Evolutionary conservation across 78 protist genomes (phyloP).

Genomic region (Goniomonas avonlea): DNA sequence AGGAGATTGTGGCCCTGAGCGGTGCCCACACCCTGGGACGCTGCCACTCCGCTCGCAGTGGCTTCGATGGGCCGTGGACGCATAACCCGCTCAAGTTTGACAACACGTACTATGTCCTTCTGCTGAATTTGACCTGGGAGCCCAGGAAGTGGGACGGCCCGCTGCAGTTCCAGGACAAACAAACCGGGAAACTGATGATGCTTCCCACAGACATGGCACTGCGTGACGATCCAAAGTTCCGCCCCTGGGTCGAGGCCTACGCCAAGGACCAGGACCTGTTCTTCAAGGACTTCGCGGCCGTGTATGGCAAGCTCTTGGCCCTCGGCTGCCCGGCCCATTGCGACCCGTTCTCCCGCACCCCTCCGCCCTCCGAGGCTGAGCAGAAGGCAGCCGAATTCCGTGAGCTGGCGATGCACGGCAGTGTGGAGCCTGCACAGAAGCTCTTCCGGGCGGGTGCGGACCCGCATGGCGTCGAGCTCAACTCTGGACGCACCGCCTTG

Average conservation of each 20-base stretch:
- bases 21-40: slow-evolving; percentile 66
- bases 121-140: not conserved
- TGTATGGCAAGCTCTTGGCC: slow-evolving; percentile 39
- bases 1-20: slow-evolving; percentile 48
- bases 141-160: slow-evolving; percentile 16
- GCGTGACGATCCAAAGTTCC: slow-evolving; percentile 41
- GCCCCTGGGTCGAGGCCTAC: not conserved
- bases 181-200: slow-evolving; percentile 53
- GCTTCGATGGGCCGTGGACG: slow-evolving; percentile 69
- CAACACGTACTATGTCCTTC: slow-evolving; percentile 23
- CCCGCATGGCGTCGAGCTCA: not conserved
- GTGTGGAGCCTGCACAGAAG: not conserved
- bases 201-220: slow-evolving; percentile 63
- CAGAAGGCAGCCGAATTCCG: not conserved
- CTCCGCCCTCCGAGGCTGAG: not conserved
- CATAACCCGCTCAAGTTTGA: slow-evolving; percentile 31
- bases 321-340: slow-evolving; percentile 10
- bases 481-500: not conserved
- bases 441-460: not conserved
- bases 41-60: slow-evolving; percentile 40
- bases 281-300: slow-evolving; percentile 52
- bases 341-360: not conserved
- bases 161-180: slow-evolving; percentile 32
- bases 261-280: slow-evolving; percentile 41
- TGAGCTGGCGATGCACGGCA: slow-evolving; percentile 9